These are phyloP conservation scores for Termitomyces eurrhizus DNA, from an alignment of 768 basidiomycete genomes.

Conservation along the genomic window DNA sequence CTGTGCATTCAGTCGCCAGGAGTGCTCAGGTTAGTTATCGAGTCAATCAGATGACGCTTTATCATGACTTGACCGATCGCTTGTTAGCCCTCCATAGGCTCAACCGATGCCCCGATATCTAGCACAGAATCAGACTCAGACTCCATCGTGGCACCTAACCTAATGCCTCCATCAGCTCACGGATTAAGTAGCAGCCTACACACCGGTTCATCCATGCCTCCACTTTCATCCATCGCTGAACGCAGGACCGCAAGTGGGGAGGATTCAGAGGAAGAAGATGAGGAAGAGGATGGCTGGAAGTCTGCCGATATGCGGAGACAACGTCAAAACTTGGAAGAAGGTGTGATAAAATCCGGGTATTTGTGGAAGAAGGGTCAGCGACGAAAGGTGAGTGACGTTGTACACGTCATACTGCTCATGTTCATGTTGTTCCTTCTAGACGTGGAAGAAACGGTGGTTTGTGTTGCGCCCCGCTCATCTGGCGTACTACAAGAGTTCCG, in stretches of 20 bases:
- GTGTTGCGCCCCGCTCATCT: slow-evolving; percentile 89
- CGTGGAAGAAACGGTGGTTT: slow-evolving; percentile 99
- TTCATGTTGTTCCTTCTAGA: slow-evolving; percentile 42
- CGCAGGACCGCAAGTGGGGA: slow-evolving; percentile 67
- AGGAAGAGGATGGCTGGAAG: slow-evolving; percentile 65
- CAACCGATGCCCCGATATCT: slow-evolving; percentile 38
- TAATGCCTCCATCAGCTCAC: slow-evolving; percentile 35
- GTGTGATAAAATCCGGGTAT: slow-evolving; percentile 87
- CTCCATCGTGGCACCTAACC: slow-evolving; percentile 57
- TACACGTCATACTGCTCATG: slow-evolving; percentile 4
- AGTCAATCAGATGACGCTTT: slow-evolving; percentile 11
- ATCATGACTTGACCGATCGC: slow-evolving; percentile 8
- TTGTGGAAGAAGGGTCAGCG: slow-evolving; percentile 98
- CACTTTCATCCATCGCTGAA: slow-evolving; percentile 77
- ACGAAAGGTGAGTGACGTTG: slow-evolving; percentile 66
- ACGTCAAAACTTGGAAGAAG: slow-evolving; percentile 52
- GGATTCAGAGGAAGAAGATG: slow-evolving; percentile 78
- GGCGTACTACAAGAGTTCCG: slow-evolving; percentile 94
- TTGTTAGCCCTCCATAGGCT: slow-evolving; percentile 18
- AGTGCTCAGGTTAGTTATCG: slow-evolving; percentile 41
- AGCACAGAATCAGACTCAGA: slow-evolving; percentile 89
- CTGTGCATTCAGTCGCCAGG: slow-evolving; percentile 60
- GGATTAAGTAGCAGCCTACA: slow-evolving; percentile 21
- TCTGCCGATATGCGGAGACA: slow-evolving; percentile 40
- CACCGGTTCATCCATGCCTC: slow-evolving; percentile 39